Conservation (phyloP, 176 grass and related monocot species). For the Olyra latifolia region DNA sequence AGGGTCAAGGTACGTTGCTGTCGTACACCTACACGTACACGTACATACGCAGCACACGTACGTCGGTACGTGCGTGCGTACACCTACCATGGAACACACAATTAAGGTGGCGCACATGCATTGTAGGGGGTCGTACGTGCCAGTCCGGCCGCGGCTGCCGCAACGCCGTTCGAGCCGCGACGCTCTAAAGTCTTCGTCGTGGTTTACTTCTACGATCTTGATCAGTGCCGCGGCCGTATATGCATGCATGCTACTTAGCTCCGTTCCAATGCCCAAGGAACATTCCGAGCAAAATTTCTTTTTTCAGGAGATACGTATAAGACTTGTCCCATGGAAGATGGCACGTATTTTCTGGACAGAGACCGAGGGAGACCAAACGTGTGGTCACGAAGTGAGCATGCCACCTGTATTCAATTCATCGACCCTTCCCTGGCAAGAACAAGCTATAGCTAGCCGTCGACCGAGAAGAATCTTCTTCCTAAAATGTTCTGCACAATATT, state of each 20-base stretch:
- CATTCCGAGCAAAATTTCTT: background rate
- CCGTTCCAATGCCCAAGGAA: background rate
- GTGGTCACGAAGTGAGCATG: background rate
- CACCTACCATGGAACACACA: background rate
- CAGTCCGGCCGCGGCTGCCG: background rate
- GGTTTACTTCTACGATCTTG: constrained; percentile 1
- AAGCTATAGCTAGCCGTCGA: background rate
- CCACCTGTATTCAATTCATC: constrained; percentile 3
- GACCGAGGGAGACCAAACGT: background rate
- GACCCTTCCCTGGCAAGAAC: background rate
- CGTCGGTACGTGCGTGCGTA: background rate
- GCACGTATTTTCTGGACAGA: background rate
- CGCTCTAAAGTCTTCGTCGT: constrained; percentile 24
- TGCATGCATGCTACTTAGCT: background rate
- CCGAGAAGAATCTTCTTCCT: constrained; percentile 2
- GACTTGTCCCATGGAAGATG: background rate
- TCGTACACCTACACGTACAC: constrained; percentile 22
- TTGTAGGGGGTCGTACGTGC: background rate
- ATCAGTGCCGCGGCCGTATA: background rate
- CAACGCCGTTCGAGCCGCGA: no score
- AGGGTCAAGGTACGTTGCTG: constrained; percentile 29
- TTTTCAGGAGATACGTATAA: no score
- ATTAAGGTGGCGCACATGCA: background rate
- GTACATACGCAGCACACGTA: background rate
- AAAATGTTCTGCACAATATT: background rate